Evolutionary conservation across 768 basidiomycete genomes (phyloP).

Genomic region (Termitomyces sp.): DNA sequence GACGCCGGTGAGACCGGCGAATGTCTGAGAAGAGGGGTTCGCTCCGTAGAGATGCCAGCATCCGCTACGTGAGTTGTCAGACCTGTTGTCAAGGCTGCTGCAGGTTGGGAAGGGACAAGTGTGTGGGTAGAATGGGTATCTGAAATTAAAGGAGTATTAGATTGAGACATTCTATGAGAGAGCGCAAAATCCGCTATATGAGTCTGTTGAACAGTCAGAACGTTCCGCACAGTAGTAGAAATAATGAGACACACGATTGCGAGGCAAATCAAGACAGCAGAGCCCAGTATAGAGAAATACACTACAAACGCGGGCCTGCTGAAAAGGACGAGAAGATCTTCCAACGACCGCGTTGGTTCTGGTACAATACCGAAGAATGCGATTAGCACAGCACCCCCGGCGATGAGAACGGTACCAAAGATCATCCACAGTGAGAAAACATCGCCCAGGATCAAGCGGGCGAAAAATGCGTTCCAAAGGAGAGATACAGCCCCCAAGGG

Average conservation of each 20-base stretch:
- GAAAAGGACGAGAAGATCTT: constrained; percentile 78
- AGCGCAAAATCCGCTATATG: constrained; percentile 68
- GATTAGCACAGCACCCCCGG: constrained; percentile 83
- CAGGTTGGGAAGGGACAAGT: constrained; percentile 24
- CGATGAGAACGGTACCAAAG: constrained; percentile 83
- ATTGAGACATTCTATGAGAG: constrained; percentile 27
- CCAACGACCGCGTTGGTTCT: constrained; percentile 79
- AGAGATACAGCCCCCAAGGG: constrained; percentile 90
- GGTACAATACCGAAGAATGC: constrained; percentile 90
- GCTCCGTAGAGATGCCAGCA: constrained; percentile 35
- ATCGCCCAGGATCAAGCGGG: constrained; percentile 78
- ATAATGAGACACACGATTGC: constrained; percentile 43
- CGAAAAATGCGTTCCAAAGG: constrained; percentile 93
- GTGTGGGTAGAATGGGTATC: constrained; percentile 29
- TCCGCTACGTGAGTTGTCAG: constrained; percentile 26
- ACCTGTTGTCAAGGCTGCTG: constrained; percentile 32
- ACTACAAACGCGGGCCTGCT: constrained; percentile 68
- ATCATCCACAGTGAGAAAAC: constrained; percentile 81
- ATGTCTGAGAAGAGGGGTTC: constrained; percentile 50
- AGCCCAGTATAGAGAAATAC: constrained; percentile 73
- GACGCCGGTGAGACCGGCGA: constrained; percentile 23
- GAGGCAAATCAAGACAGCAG: constrained; percentile 54
- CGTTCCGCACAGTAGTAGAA: not conserved
- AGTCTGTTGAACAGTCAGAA: constrained; percentile 39
- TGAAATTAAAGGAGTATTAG: constrained; percentile 15